These are phyloP conservation scores for Aspergillus affinis DNA, from an alignment of 495 filamentous ascomycete genomes.

Conservation along the genomic window DNA sequence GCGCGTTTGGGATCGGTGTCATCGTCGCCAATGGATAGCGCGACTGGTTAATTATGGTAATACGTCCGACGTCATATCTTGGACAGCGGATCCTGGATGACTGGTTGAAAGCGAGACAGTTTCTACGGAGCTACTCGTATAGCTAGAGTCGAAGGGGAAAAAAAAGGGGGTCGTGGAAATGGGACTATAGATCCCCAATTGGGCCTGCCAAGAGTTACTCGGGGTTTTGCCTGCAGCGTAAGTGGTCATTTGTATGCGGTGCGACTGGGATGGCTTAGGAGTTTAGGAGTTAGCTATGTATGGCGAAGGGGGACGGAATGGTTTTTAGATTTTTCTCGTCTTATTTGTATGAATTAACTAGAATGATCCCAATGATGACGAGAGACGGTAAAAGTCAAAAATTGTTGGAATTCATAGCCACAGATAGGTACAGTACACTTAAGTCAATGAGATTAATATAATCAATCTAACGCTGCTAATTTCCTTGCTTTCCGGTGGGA, in stretches of 20 bases:
- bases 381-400: background rate
- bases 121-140: background rate
- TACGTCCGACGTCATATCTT: slow-evolving; percentile 1
- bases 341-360: background rate
- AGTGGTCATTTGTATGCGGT: background rate
- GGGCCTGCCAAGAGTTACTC: background rate
- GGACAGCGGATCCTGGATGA: background rate
- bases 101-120: background rate
- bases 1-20: background rate
- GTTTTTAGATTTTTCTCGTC: background rate
- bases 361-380: background rate
- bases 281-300: background rate
- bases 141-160: background rate
- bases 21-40: background rate
- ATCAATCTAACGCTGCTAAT: background rate
- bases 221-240: background rate
- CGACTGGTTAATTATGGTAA: background rate
- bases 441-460: background rate
- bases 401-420: background rate
- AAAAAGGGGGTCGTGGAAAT: background rate
- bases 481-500: background rate
- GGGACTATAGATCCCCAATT: background rate
- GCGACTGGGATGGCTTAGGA: too few relatives aligned
- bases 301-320: background rate
- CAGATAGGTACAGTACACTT: background rate